Conservation (phyloP, 805 yeast species). For the Myxozyma kluyveri region DNA sequence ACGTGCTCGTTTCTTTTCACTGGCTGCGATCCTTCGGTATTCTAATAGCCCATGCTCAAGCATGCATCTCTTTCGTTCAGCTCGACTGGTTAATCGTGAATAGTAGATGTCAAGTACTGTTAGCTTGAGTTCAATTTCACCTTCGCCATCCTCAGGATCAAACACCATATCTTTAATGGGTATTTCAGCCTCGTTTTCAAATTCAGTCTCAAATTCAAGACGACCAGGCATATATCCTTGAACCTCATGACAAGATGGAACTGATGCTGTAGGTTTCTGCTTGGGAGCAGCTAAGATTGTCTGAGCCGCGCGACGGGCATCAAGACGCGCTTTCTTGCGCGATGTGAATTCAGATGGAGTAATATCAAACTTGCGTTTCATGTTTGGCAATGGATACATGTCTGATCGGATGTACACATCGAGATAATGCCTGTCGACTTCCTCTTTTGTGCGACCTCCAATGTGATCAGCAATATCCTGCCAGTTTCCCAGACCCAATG, state of each 20-base stretch:
- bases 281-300: slow-evolving; percentile 79
- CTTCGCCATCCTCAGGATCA: slow-evolving; percentile 85
- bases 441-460: slow-evolving; percentile 88
- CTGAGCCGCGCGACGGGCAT: slow-evolving; percentile 52
- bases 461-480: slow-evolving; percentile 96
- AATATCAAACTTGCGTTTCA: slow-evolving; percentile 66
- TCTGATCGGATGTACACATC: slow-evolving; percentile 64
- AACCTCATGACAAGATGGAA: slow-evolving; percentile 93
- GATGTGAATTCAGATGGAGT: slow-evolving; percentile 68
- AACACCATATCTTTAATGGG: slow-evolving; percentile 93
- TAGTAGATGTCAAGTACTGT: slow-evolving; percentile 86
- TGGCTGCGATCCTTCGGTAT: slow-evolving; percentile 73
- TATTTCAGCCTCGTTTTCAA: slow-evolving; percentile 93
- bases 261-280: slow-evolving; percentile 84
- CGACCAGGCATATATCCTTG: slow-evolving; percentile 99
- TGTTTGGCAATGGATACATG: slow-evolving; percentile 85
- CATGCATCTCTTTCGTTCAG: slow-evolving; percentile 83
- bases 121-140: slow-evolving; percentile 85
- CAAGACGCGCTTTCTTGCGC: slow-evolving; percentile 67
- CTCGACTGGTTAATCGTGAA: slow-evolving; percentile 82
- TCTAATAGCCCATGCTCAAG: slow-evolving; percentile 76
- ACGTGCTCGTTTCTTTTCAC: slow-evolving; percentile 80
- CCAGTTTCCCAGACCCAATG: slow-evolving; percentile 93
- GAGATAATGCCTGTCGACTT: slow-evolving; percentile 80
- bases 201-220: slow-evolving; percentile 92